Evolutionary conservation across 2,329 filamentous ascomycete genomes (phyloP).

Genomic region (Penicillium griseofulvum): DNA sequence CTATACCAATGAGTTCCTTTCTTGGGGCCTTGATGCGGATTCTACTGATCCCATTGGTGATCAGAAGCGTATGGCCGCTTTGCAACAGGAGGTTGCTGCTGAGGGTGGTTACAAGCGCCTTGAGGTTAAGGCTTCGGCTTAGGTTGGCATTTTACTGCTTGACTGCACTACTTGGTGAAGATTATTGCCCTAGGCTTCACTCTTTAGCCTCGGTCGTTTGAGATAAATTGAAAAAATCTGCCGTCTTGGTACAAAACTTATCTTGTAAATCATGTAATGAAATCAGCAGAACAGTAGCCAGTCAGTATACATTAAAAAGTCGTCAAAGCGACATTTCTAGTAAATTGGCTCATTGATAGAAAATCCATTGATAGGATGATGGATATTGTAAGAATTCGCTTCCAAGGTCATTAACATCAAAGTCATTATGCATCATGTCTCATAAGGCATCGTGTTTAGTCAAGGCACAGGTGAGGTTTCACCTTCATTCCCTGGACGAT

Average conservation of each 20-base stretch:
- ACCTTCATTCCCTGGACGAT: constrained; percentile 14
- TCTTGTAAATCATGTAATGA: not conserved
- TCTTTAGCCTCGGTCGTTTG: constrained; percentile 5
- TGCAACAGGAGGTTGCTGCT: constrained; percentile 65
- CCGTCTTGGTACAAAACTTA: not conserved
- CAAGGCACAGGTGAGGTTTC: not conserved
- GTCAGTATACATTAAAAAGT: not conserved
- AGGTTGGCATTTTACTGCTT: constrained; percentile 1
- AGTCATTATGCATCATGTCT: constrained; percentile 8
- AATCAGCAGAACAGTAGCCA: not conserved
- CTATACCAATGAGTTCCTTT: constrained; percentile 70
- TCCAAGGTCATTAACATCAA: constrained; percentile 1
- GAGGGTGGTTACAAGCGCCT: constrained; percentile 58
- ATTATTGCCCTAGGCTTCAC: constrained; percentile 10
- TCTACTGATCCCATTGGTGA: constrained; percentile 67
- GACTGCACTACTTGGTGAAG: not conserved
- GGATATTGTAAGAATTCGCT: not conserved
- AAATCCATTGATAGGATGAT: not conserved
- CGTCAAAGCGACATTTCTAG: not conserved
- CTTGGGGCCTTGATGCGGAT: constrained; percentile 64
- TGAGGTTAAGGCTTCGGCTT: constrained; percentile 29
- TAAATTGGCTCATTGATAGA: not conserved
- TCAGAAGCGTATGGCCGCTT: constrained; percentile 69
- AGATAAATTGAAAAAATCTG: not conserved
- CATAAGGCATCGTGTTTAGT: not conserved